Evolutionary conservation across 1,284 basidiomycete genomes (phyloP), one percentile per base, ranked within the genome.

Genomic region (Apiotrichum akiyoshidainum): DNA sequence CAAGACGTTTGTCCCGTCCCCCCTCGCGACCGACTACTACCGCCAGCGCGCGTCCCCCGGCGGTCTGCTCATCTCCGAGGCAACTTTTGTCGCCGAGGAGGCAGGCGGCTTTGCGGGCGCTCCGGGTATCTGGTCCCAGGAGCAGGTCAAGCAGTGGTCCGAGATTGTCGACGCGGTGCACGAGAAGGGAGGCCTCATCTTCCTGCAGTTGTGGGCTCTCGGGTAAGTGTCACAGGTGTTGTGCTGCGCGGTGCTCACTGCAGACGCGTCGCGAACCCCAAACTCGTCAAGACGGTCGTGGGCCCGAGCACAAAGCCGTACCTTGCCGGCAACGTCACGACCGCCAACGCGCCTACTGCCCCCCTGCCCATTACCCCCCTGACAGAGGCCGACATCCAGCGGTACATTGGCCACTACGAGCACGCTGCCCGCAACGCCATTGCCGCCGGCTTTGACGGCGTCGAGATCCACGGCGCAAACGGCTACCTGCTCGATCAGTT

Each of bases 391-490:
- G 77, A 78, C 54, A 76, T 77, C 46, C 64, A 72, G 42, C 62
- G 68, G 10, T 80, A 82, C 54, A 73, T 85, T 41, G 76, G 71
- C 0, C 71, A 80, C 52, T 87, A 81, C 70, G 79, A 74, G 42
- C 66, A 77, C 2, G 78, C 83, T 0, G 84, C 84, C 0, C 55
- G 74, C 13, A 82, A 83, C 57, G 84, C 85, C 4, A 81, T 83
- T 49, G 78, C 81, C 65, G 84, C 85, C 26, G 86, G 85, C 0
- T 86, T 87, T 64, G 86, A 88, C 65, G 85, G 85, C 37, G 82
- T 86, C 35, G 85, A 87, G 76, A 67, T 80, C 45, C 80, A 80
- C 60, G 68, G 68, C 33, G 79, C 76, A 10, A 69, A 68, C 57
- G 61, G 66, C 11, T 64, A 48, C 34, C 52, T 55, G 44, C 58